Conservation (phyloP, 2,329 filamentous ascomycete genomes). For the Catunica adiposa region DNA sequence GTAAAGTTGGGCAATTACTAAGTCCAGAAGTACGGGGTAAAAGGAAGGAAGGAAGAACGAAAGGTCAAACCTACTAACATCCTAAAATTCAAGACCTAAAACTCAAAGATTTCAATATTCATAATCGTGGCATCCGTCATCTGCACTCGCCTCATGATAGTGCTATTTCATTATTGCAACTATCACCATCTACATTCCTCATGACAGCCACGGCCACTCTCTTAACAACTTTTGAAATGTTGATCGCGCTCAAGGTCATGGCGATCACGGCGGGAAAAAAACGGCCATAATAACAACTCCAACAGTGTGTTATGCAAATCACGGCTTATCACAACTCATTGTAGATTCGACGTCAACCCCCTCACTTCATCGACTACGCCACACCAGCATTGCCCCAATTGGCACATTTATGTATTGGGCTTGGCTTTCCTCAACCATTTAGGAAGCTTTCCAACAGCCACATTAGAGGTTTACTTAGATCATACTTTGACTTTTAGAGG, state of each 20-base stretch:
- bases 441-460: not conserved
- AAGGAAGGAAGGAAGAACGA: not conserved
- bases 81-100: too few species aligned
- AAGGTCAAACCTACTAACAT: not conserved
- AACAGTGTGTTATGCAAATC: not conserved
- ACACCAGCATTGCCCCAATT: not conserved
- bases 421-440: not conserved
- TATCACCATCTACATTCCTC: not conserved
- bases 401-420: not conserved
- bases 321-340: not conserved
- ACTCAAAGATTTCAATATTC: too few species aligned
- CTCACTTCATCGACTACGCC: not conserved
- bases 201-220: not conserved
- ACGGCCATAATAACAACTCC: not conserved
- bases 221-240: not conserved
- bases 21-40: not conserved
- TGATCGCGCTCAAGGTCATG: not conserved
- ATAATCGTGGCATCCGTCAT: too few species aligned
- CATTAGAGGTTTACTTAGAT: not conserved
- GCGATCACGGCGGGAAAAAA: not conserved
- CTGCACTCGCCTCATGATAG: too few species aligned
- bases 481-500: not conserved
- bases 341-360: not conserved
- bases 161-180: not conserved
- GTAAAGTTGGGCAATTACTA: not conserved